Evolutionary conservation across 768 basidiomycete species (phyloP), one percentile per base, ranked within the genome.

Genomic region (Suillus plorans): DNA sequence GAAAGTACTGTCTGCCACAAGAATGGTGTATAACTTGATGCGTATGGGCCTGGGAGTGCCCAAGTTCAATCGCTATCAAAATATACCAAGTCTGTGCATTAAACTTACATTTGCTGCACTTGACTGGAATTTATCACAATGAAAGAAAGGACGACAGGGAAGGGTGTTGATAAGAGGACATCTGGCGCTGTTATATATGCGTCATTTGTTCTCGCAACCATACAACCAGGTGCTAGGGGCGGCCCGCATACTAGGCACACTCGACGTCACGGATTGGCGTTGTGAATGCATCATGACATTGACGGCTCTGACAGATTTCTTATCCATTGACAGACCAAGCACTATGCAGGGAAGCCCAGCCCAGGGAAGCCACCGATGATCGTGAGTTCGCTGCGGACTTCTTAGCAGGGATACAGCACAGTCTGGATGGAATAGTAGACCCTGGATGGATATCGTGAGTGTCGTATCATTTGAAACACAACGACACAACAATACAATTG

Each of bases 221-320:
- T 31, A 31, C 31, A 6, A 31, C 31, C 31, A 6, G 31, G 31
- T 31, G 31, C 31, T 31, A 31, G 31, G 31, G 31, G 31, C 31
- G 31, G 25, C 31, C 31, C 31, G 31, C 2, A 44, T 44, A 39
- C 37, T 13, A 39, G 37, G 13, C 42, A 53, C 52, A 20, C 31
- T 10, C 12, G 34, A 53, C 44, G 55, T 63, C 12, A 71, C 69
- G 20, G 64, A 39, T 60, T 22, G 75, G 76, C 59, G 71, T 28
- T 25, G 16, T 9, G 49, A 16, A 47, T 20, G 20, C 20, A 18
- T 18, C 7, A 18, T 42, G 42, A 42, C 20, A 45, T 45, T 9
- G 20, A n/a, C n/a, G 20, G 5, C 45, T 47, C 45, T 10, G 45
- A 22, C n/a, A n/a, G n/a, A n/a, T 31, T 31, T 5, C 31, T 31